Conservation (phyloP, 2,329 filamentous ascomycete genomes). For the Xylaria polymorpha region DNA sequence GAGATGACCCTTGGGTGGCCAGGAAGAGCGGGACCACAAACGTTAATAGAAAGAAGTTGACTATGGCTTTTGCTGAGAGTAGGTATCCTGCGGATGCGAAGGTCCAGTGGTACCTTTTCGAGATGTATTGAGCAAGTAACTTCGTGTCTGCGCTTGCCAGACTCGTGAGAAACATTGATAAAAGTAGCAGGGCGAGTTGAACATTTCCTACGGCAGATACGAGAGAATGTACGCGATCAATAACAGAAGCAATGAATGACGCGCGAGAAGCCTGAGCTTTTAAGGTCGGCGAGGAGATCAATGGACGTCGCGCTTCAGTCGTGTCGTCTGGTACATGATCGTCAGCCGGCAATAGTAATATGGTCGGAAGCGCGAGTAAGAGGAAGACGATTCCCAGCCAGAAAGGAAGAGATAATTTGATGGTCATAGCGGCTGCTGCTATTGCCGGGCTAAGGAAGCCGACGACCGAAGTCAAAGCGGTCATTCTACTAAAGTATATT, state of each 20-base stretch:
- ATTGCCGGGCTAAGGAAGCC: conserved; percentile 59
- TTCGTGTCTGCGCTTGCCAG: conserved; percentile 64
- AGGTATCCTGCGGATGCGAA: conserved; percentile 62
- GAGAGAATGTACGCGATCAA: conserved; percentile 49
- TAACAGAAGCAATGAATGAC: conserved; percentile 42
- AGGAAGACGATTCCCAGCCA: conserved; percentile 55
- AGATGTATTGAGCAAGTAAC: conserved; percentile 63
- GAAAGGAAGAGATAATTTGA: conserved; percentile 59
- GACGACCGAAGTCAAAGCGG: conserved; percentile 60
- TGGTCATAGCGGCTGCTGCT: conserved; percentile 59
- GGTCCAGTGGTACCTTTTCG: conserved; percentile 59
- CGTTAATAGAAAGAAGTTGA: conserved; percentile 60
- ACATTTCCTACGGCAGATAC: conserved; percentile 55
- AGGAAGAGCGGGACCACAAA: conserved; percentile 56
- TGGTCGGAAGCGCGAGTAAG: conserved; percentile 49
- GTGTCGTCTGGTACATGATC: conserved; percentile 14
- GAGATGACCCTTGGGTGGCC: conserved; percentile 41
- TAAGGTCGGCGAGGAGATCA: conserved; percentile 55
- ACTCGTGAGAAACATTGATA: conserved; percentile 57
- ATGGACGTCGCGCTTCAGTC: conserved; percentile 52
- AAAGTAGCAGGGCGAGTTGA: conserved; percentile 56
- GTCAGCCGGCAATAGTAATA: conserved; percentile 48
- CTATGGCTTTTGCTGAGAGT: conserved; percentile 60
- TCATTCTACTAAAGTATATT: conserved; percentile 63
- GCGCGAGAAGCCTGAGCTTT: conserved; percentile 50